Conservation (phyloP, 306 rosid species). For the Quercus agrifolia region DNA sequence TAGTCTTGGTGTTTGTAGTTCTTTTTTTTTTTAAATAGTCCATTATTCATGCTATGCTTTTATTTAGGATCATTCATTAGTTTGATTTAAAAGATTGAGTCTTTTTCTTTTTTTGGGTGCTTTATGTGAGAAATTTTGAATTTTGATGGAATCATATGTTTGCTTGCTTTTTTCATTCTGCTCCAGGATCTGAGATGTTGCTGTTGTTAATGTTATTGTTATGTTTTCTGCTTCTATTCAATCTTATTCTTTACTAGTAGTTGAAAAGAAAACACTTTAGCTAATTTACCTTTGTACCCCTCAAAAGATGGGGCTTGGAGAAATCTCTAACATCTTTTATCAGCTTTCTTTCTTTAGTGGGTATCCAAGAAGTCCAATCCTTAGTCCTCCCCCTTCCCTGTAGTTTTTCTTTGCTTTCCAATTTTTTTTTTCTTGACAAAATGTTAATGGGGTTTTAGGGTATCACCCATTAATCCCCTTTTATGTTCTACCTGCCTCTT, state of each 20-base stretch:
- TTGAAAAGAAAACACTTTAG: neutral
- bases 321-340: neutral
- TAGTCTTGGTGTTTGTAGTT: neutral
- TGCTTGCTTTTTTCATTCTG: neutral
- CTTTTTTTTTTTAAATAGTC: neutral
- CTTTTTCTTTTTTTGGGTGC: neutral
- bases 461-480: neutral
- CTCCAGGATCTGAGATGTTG: neutral
- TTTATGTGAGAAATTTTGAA: neutral
- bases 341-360: constrained; percentile 2
- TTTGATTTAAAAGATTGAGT: neutral
- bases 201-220: neutral
- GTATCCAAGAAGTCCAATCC: neutral
- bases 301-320: neutral
- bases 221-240: neutral
- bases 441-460: neutral
- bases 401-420: neutral
- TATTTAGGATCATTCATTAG: neutral
- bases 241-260: neutral
- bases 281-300: constrained; percentile 26
- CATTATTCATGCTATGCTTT: neutral
- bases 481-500: neutral
- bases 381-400: neutral
- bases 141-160: neutral
- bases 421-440: neutral